phyloP scores from a whole-genome alignment of 495 filamentous ascomycete species.

The Penicillium cinerascens region DNA sequence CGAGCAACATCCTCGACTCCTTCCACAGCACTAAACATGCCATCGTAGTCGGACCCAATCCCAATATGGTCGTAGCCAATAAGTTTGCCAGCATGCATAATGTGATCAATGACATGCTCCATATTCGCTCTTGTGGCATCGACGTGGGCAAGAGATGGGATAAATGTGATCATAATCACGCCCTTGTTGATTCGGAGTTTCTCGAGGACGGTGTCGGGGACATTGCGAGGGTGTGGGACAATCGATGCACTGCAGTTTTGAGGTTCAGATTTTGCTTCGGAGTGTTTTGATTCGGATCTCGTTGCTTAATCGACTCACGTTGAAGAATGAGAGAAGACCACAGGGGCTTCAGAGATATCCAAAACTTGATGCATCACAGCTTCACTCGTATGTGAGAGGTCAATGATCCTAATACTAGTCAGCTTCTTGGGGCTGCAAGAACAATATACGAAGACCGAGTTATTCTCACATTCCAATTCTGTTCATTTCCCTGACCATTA shows the following conservation, averaged over 20 bases:
- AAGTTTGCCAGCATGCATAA: not conserved
- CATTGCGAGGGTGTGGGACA: not conserved
- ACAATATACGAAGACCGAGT: not conserved
- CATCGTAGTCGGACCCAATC: conserved; percentile 2
- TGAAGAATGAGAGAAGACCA: conserved; percentile 72
- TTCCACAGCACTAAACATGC: not conserved
- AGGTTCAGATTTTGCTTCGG: not conserved
- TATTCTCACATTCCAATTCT: conserved; percentile 57
- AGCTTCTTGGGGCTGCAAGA: no score
- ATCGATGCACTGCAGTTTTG: no score
- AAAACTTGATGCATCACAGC: conserved; percentile 70
- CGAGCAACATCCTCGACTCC: not conserved
- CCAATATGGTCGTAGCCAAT: conserved; percentile 1
- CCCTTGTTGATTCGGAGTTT: not conserved
- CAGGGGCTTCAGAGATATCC: conserved; percentile 56
- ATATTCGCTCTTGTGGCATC: not conserved
- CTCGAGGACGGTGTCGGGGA: not conserved
- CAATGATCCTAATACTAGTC: conserved; percentile 51
- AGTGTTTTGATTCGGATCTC: no score
- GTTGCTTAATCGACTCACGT: conserved; percentile 40
- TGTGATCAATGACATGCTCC: not conserved
- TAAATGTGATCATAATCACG: conserved; percentile 1
- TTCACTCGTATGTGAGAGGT: conserved; percentile 62
- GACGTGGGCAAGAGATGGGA: not conserved
- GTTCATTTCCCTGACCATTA: conserved; percentile 62